Conservation (phyloP, 1,284 basidiomycete species). For the Cutaneotrichosporon arboriforme region DNA sequence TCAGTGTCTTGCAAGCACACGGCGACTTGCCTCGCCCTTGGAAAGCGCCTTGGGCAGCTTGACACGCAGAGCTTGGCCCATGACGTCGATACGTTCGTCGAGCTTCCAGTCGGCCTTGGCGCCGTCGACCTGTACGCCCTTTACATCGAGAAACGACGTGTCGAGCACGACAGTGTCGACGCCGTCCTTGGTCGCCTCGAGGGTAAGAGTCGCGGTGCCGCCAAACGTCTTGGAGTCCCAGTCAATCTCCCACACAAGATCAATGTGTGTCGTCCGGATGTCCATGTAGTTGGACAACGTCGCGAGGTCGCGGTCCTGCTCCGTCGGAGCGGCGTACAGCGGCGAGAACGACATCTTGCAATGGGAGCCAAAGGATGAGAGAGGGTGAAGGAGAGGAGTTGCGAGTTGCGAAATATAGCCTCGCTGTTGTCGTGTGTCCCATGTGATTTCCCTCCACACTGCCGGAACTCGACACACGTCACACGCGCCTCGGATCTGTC, state of each 20-base stretch:
- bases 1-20: conserved; percentile 52
- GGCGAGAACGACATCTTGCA: conserved; percentile 32
- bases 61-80: conserved; percentile 47
- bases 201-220: conserved; percentile 62
- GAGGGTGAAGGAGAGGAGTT: neutral
- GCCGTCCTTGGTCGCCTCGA: conserved; percentile 52
- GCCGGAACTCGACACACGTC: no score
- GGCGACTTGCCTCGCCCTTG: conserved; percentile 35
- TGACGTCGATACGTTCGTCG: conserved; percentile 41
- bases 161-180: conserved; percentile 72
- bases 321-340: conserved; percentile 12
- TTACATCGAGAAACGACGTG: conserved; percentile 66
- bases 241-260: conserved; percentile 78
- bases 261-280: conserved; percentile 62
- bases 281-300: conserved; percentile 74
- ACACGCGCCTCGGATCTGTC: no score
- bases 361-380: neutral
- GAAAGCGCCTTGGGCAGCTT: conserved; percentile 33
- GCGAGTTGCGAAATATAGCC: neutral
- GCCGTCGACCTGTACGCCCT: conserved; percentile 56
- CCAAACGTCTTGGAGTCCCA: conserved; percentile 63
- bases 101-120: conserved; percentile 55
- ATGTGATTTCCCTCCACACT: conserved; percentile 3
- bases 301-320: conserved; percentile 56
- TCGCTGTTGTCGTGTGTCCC: neutral